Evolutionary conservation across 352 stramenopile species (phyloP).

Genomic region (Pythium vanterpoolii): DNA sequence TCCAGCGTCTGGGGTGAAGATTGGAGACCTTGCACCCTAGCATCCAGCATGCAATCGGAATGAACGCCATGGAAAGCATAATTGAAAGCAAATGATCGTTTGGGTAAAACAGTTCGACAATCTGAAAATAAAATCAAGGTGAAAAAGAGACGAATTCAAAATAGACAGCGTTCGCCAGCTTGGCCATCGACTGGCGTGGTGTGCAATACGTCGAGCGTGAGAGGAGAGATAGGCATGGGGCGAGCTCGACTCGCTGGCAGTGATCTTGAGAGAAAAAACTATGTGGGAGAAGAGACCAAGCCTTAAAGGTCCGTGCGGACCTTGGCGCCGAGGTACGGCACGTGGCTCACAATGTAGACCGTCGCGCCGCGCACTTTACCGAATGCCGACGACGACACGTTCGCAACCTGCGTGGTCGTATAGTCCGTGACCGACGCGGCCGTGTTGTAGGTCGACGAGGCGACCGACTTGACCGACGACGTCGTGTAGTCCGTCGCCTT

Average conservation of each 20-base stretch:
- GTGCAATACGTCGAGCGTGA: not conserved
- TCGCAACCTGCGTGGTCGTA: constrained; percentile 58
- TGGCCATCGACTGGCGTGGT: constrained; percentile 13
- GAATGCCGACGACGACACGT: constrained; percentile 65
- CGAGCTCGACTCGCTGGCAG: constrained; percentile 4
- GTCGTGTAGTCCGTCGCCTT: constrained; percentile 59
- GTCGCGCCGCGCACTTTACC: constrained; percentile 49
- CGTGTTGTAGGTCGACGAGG: constrained; percentile 18
- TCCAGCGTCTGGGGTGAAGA: too few relatives aligned
- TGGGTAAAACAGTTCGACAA: constrained; percentile 12
- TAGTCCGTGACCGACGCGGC: constrained; percentile 20
- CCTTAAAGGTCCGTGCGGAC: constrained; percentile 40
- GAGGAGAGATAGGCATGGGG: not conserved
- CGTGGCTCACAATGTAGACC: constrained; percentile 50
- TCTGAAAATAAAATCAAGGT: constrained; percentile 14
- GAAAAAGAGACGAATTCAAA: not conserved
- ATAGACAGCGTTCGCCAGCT: constrained; percentile 6
- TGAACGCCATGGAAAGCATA: too few relatives aligned
- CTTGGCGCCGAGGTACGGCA: constrained; percentile 61
- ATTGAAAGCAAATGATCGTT: constrained; percentile 1
- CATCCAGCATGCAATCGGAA: too few relatives aligned
- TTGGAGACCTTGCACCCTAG: too few relatives aligned
- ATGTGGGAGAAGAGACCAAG: not conserved
- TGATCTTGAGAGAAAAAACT: too few relatives aligned
- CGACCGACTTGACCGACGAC: constrained; percentile 26